Base-by-base conservation (phyloP, 345 rosid genomes). In the Eucalyptus marginata region DNA sequence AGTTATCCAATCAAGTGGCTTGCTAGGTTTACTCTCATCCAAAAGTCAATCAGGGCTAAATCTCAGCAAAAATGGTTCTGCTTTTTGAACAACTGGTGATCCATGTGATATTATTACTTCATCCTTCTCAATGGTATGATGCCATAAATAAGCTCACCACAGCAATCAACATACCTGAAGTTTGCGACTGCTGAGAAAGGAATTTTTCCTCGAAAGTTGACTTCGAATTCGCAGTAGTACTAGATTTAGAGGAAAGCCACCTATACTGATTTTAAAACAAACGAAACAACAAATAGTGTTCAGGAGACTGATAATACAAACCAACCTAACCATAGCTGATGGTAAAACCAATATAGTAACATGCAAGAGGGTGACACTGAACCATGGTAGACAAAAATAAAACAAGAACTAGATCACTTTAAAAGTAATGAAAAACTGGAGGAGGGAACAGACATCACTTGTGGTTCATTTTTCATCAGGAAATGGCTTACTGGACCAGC, bases 201-300 rank as follows among this genome's bases (percentile, higher is more conserved):
- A 97, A 98, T 91, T 97, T 98, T 93, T 98, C 99, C 95, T 97
- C 99, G 89, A 98, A 96, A 86, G 95, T 93, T 89, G 99, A 95
- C 92, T 95, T 96, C 43, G 95, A 80, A 90, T 91, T 96, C 80
- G 95, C 84, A 33, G 92, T 89, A 92, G 92, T 89, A 91, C 93
- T 93, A 83, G 99, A 94, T 93, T 96, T 97, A 89, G 99, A 94
- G 88, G 99, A 98, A 92, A 98, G 96, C 99, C 99, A 97, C 97
- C 97, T 95, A 94, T 98, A 98, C 99, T 98, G 99, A 91, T 93
- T 90, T 91, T 68, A 40, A 88, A 64, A 92, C 87, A 92, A 87
- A 84, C 43, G 81, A 93, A 89, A 88, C 86, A 92, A 86, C 71
- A 31, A 58, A 36, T 31, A 66, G 85, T 88, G 86, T 51, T 89